Evolutionary conservation across 345 rosid genomes (phyloP).

Genomic region (Lenwebbia sp.): DNA sequence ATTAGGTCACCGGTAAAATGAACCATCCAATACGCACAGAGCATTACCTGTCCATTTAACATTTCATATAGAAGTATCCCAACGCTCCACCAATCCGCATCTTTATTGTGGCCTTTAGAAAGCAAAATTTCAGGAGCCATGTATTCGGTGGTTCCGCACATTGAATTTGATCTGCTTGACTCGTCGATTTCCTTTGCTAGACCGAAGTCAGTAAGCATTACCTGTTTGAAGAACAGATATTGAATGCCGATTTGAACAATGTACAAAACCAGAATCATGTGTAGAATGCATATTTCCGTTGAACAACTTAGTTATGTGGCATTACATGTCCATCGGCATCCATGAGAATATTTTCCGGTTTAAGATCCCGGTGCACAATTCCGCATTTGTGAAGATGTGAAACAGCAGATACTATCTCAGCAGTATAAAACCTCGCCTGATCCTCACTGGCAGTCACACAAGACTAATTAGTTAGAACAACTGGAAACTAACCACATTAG

Average conservation of each 20-base stretch:
- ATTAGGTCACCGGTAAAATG: neutral
- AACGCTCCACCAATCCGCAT: slow-evolving; percentile 76
- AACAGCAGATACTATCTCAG: slow-evolving; percentile 72
- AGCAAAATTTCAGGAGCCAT: slow-evolving; percentile 71
- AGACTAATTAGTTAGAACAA: slow-evolving; percentile 4
- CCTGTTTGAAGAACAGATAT: slow-evolving; percentile 15
- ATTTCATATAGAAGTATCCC: slow-evolving; percentile 63
- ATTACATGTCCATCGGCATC: slow-evolving; percentile 62
- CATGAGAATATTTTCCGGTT: slow-evolving; percentile 72
- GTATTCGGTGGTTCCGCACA: slow-evolving; percentile 72
- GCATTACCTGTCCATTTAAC: slow-evolving; percentile 55
- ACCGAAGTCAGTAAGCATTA: slow-evolving; percentile 66
- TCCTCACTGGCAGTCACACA: slow-evolving; percentile 40
- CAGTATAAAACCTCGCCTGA: slow-evolving; percentile 62
- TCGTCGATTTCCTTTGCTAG: slow-evolving; percentile 68
- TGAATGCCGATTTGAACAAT: neutral
- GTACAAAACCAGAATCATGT: neutral
- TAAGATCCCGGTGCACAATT: slow-evolving; percentile 67
- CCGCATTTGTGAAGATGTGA: slow-evolving; percentile 63
- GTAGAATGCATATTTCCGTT: neutral
- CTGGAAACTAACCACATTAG: neutral
- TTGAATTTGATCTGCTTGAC: slow-evolving; percentile 53
- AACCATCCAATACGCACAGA: neutral
- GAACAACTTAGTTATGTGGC: neutral
- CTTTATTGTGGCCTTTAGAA: slow-evolving; percentile 61